Base-by-base conservation (phyloP, 257 asterid genomes). In the Salvia rosmarinus region DNA sequence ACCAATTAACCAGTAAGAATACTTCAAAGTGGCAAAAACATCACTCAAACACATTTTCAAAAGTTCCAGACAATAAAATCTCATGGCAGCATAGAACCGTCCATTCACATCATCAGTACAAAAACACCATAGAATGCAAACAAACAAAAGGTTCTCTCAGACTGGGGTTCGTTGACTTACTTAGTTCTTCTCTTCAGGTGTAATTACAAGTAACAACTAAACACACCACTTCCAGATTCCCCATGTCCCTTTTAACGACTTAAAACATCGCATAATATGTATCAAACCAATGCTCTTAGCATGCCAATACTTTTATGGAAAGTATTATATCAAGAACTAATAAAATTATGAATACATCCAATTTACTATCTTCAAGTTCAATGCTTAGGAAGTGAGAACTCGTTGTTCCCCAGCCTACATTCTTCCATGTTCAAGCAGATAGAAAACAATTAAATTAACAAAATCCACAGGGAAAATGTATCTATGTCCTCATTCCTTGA, bases 371-470 rank as follows among this genome's bases (percentile, higher is more conserved):
- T 51, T 28, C 42, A 35, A 40, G 44, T 4, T 52, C 11, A 32
- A 51, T 61, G n/a, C 19, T 16, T 5, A 20, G 44, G 43, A 20
- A 55, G n/a, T 34, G 25, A 9, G 25, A 69, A 43, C 5, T 23
- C 14, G 5, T 11, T 19, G 16, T 56, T 64, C 74, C 16, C 9
- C 1, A 56, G 37, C 23, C 67, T 69, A 30, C 23, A 23, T 4
- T 16, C 10, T 57, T 43, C 57, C 54, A 13, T 56, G 34, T 70
- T 64, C 21, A 35, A 55, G 56, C 55, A 66, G 68, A 47, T 57
- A 23, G 16, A 8, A 6, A 44, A 60, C 49, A 62, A 6, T 65
- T 28, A 44, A 62, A 40, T 68, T 35, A 21, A 37, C 3, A 39
- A 57, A 16, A 39, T 40, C 11, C 9, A 23, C 20, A 69, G 21